Base-by-base conservation (phyloP, 768 basidiomycete species). In the Trametes cinnabarina region DNA sequence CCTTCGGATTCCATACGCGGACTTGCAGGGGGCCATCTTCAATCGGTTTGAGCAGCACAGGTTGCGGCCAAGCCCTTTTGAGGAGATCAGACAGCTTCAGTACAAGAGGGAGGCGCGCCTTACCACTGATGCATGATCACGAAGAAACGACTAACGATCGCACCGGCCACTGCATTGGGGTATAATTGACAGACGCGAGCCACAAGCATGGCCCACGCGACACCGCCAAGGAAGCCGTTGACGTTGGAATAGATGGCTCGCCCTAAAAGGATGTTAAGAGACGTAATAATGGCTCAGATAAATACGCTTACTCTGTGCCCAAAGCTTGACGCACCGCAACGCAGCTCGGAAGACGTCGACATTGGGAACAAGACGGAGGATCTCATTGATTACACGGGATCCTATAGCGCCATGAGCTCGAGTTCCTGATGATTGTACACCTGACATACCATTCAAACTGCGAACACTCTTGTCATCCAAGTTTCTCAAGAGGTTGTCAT, bases 171-270 rank as follows among this genome's bases (percentile, higher is more conserved):
- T 4, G 94, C 95, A 61, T 88, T 97, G 22, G 97, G 97, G 72
- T 98, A 99, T 55, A 99, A 75, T 68, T 99, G 97, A 74, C 97
- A 99, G 79, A 98, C 94, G 71, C 97, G 87, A 46, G 97, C 97
- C 11, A 98, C 95, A 39, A 98, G 84, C 79, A 98, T 90, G 2
- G 96, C 92, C 97, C 97, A 99, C 25, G 95, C 96, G 3, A 98
- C 96, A 69, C 97, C 97, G 57, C 97, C 97, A 25, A 96, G 82
- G 73, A 98, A 99, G 17, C 96, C 97, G 66, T 93, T 94, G 15
- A 98, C 93, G 71, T 99, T 99, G 2, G 94, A 96, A 72, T 98
- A 98, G 58, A 99, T 96, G 19, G 95, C 97, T 74, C 94, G 82
- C 64, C 86, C 95, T 98, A 66, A 41, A 60, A 37, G 22, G 26